Evolutionary conservation across 2,329 filamentous ascomycete species (phyloP), one percentile per base, ranked within the genome.

Genomic region (Capronia americana): DNA sequence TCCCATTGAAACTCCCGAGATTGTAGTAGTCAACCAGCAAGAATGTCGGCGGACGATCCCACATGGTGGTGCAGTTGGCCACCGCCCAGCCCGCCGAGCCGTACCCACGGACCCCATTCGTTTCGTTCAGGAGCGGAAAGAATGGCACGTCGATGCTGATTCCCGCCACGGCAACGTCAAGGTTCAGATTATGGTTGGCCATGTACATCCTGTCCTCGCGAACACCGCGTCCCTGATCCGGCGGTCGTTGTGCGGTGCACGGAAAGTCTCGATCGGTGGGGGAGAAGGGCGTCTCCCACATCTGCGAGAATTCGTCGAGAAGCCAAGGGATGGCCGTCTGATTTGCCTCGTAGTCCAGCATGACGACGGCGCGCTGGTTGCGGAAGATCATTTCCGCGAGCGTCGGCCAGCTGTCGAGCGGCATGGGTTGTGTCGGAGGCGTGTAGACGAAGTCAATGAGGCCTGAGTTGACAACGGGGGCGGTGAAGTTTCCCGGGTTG

Each of bases 251-350:
- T 44, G 89, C 83, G 0, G 82, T 88, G 80, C 93, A 97, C 0
- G 93, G 92, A 76, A 97, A 96, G 0, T 77, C 76, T 2, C 87
- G 79, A 73, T 89, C 78, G 0, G 84, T 86, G 0, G 87, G 92
- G 61, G 92, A 91, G 76, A 96, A 97, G 0, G 92, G 91, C 0
- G 93, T 94, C 80, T 97, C 92, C 91, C 92, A 97, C 80, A 96
- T 86, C 75, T 96, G 91, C 5, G 86, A 86, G 80, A 97, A 97
- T 78, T 97, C 85, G 77, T 96, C 92, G 48, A 97, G 83, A 50
- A 97, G 85, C 87, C 92, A 97, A 0, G 93, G 92, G 20, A 92
- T 89, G 23, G 84, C 83, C 0, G 83, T 86, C 78, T 96, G 91
- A 76, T 97, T 88, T 70, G 92, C 91, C 70, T 89, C 83, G 81